Evolutionary conservation across 1,284 basidiomycete species (phyloP), one percentile per base, ranked within the genome.

Genomic region (Cronartium quercuum): DNA sequence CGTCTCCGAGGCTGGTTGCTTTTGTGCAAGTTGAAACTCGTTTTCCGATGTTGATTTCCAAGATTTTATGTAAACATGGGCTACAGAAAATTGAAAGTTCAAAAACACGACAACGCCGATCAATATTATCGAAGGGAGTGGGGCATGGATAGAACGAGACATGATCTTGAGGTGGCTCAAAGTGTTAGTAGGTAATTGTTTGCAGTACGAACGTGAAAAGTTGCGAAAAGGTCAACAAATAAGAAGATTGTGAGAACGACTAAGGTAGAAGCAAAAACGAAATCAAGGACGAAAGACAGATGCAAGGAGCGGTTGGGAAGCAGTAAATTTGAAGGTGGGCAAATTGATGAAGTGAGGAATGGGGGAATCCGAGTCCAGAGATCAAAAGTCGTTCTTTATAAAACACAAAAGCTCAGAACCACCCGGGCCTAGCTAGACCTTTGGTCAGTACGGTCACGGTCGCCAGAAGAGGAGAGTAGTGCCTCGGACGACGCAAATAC

Each of bases 21-120:
- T 73, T 60, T 73, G 70, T 40, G 61, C 70, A 15, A 63, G 47
- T 29, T 66, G 62, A 51, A 62, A 73, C n/a, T 44, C 41, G 18
- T 38, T 38, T 44, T 58, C 18, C 6, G 44, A 37, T 4, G 44
- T 58, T 41, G 70, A 65, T 35, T 70, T 70, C 70, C 70, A 73
- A 9, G 55, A 15, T 57, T 66, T 65, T 18, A 73, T 62, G 21
- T 55, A 73, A 73, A 64, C 63, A 41, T 73, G 70, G 24, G 34
- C 58, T 7, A 47, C 47, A 13, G 38, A 21, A 2, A 44, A 55
- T 24, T 44, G 38, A 21, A 42, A 61, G 13, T 57, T 61, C n/a
- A 68, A 61, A 34, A 13, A 57, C 21, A 29, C 21, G 15, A 57
- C 7, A 29, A 29, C 55, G 21, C 55, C 55, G 21, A 6, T 29